These are phyloP conservation scores for Fistulina hepatica DNA, from an alignment of 1,284 basidiomycete species.

Conservation along the genomic window DNA sequence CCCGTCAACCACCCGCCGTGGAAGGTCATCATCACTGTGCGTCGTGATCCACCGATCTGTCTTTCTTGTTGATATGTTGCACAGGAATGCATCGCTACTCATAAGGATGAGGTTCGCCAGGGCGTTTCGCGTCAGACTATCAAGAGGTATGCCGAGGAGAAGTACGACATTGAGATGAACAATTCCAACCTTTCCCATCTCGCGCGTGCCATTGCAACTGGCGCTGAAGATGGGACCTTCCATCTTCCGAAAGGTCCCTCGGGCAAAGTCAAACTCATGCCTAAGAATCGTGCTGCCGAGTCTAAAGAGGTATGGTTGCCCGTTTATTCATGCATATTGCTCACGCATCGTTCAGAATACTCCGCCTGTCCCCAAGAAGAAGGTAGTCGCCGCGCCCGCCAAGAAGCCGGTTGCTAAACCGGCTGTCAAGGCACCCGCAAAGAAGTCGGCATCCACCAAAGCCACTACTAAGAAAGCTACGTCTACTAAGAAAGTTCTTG, in stretches of 20 bases:
- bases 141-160: slow-evolving; percentile 81
- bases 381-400: too few species aligned
- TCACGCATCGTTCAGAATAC: not conserved
- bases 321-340: not conserved
- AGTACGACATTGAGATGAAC: slow-evolving; percentile 53
- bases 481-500: slow-evolving; percentile 3
- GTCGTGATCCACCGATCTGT: not conserved
- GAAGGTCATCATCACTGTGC: not conserved
- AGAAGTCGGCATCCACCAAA: slow-evolving; percentile 18
- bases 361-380: too few species aligned
- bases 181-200: slow-evolving; percentile 53
- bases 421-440: slow-evolving; percentile 21
- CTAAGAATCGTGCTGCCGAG: slow-evolving; percentile 22
- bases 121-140: slow-evolving; percentile 88
- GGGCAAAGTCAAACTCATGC: slow-evolving; percentile 44
- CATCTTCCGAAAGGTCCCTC: slow-evolving; percentile 63
- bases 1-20: not conserved
- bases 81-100: not conserved
- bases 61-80: not conserved
- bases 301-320: slow-evolving; percentile 3
- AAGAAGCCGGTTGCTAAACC: slow-evolving; percentile 1
- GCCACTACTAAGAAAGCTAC: slow-evolving; percentile 22
- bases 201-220: slow-evolving; percentile 60
- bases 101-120: not conserved
- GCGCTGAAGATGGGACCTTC: slow-evolving; percentile 53